Evolutionary conservation across 768 basidiomycete genomes (phyloP).

Genomic region (Leccinum incarnatum): DNA sequence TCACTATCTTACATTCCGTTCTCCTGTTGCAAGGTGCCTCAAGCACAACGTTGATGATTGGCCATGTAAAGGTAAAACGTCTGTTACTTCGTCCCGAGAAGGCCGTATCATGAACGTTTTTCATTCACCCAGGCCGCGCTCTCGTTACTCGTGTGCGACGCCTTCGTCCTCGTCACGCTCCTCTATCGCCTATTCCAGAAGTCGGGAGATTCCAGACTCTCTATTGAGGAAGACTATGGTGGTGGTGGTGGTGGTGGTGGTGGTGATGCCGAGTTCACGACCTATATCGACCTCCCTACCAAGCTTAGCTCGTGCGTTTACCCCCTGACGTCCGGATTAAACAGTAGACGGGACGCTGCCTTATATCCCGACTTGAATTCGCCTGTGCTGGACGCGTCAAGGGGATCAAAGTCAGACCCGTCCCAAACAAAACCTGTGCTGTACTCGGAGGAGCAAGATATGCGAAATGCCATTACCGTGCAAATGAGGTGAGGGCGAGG

Average conservation of each 20-base stretch:
- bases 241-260: too few species aligned
- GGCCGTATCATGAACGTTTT: neutral
- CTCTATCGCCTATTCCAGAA: conserved; percentile 14
- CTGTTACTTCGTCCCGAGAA: neutral
- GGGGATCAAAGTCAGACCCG: neutral
- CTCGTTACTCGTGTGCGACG: conserved; percentile 21
- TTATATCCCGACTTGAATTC: neutral
- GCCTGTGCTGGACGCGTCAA: neutral
- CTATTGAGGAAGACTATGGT: neutral
- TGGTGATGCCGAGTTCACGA: conserved; percentile 13
- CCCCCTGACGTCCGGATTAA: neutral
- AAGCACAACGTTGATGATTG: conserved; percentile 13
- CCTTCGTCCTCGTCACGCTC: conserved; percentile 19
- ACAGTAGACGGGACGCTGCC: neutral
- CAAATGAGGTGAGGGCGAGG: neutral
- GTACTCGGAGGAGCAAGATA: neutral
- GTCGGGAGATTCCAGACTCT: neutral
- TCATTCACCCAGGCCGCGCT: conserved; percentile 14
- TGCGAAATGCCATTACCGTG: neutral
- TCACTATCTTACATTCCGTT: conserved; percentile 23
- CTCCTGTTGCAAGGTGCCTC: conserved; percentile 16
- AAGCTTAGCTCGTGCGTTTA: conserved; percentile 3
- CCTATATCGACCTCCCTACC: conserved; percentile 16
- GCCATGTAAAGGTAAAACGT: conserved; percentile 22
- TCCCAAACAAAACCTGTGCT: neutral